Conservation (phyloP, 2,329 filamentous ascomycete species). For the Claviceps capensis region DNA sequence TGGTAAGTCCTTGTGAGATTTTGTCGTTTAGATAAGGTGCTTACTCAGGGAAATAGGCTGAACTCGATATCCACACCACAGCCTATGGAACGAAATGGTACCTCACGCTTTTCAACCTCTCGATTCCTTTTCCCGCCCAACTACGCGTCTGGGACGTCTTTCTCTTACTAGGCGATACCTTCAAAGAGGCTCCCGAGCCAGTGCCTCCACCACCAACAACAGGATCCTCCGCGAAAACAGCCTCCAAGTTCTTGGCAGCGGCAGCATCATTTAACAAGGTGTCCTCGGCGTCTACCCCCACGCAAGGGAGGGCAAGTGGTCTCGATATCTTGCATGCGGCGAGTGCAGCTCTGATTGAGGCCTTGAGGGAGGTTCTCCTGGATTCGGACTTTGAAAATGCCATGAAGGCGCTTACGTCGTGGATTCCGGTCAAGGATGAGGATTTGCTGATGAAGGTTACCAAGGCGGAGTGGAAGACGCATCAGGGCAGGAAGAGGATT, state of each 20-base stretch:
- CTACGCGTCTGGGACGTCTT: constrained; percentile 97
- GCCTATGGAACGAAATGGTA: constrained; percentile 98
- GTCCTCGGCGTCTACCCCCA: constrained; percentile 2
- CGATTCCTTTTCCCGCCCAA: constrained; percentile 85
- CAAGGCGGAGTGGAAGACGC: constrained; percentile 69
- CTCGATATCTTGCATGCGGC: constrained; percentile 84
- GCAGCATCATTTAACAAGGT: constrained; percentile 1
- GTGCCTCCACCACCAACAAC: neutral
- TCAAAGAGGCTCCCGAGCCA: constrained; percentile 1
- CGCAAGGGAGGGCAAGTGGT: constrained; percentile 25
- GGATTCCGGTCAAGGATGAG: constrained; percentile 87
- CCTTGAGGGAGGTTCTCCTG: constrained; percentile 73
- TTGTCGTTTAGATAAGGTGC: no score
- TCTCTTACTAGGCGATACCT: constrained; percentile 60
- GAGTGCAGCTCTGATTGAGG: constrained; percentile 79
- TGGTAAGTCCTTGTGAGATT: constrained; percentile 41
- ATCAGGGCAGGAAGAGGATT: constrained; percentile 32
- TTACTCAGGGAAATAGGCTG: constrained; percentile 34
- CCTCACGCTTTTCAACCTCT: constrained; percentile 92
- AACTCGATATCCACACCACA: constrained; percentile 70
- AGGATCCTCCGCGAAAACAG: neutral
- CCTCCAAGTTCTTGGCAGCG: neutral
- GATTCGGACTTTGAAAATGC: constrained; percentile 94
- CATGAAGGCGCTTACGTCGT: constrained; percentile 93
- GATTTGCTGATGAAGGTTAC: constrained; percentile 86